Evolutionary conservation across 805 yeast species (phyloP), one percentile per base, ranked within the genome.

Genomic region (Candida insectorum): DNA sequence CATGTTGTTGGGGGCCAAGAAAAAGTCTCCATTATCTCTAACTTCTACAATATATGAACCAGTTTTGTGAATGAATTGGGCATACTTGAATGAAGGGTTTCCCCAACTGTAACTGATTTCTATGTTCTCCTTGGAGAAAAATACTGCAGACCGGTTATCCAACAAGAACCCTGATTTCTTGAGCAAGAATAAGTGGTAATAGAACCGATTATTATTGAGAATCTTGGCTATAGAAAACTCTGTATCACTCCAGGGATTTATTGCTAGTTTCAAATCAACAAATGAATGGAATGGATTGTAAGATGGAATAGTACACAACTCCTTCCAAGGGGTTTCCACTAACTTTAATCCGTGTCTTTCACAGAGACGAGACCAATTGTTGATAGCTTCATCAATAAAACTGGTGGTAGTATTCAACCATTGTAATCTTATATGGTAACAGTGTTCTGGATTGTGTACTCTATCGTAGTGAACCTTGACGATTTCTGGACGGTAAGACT

Each of bases 71-170:
- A 93, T 81, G 52, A 84, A 94, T 57, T 93, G 98, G 1, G 86
- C 87, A 56, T 76, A 84, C 49, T 80, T 77, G 63, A 85, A 88
- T 21, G 65, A 67, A 2, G 96, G 94, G 37, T 70, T 75, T 2
- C 97, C 97, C 97, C 97, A 91, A 13, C 95, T 84, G 56, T 88
- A 91, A 12, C 68, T 53, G 14, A 89, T 80, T 28, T 85, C 88
- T 47, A 85, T 75, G 27, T 62, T 53, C 26, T 66, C 72, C 30
- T 69, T 68, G 52, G 49, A 55, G 55, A 85, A 72, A 44, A 79
- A 79, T 13, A 70, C 58, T 0, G 93, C 77, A 1, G 94, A 81
- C 34, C 94, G 65, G 48, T 83, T 82, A 51, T 93, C 98, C 37
- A 88, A 64, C 37, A 86, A 65, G 54, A 88, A 93, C 2, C 86